These are phyloP conservation scores for Dictyostelium capitatum DNA, from an alignment of 78 protist species.

Conservation along the genomic window DNA sequence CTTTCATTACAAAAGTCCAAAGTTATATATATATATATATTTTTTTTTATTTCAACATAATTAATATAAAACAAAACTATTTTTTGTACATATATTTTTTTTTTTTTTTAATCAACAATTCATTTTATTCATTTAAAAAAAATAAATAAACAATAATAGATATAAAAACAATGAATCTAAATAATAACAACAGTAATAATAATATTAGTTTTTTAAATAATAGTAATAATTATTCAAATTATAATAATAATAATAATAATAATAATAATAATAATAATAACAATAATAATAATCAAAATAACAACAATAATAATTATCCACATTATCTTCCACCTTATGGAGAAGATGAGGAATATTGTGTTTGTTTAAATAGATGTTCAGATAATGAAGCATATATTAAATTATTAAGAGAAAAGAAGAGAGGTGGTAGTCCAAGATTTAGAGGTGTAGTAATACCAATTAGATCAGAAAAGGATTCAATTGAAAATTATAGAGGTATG, in stretches of 20 bases:
- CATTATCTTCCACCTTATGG: neutral
- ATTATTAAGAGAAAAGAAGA: slow-evolving; percentile 3
- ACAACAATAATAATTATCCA: neutral
- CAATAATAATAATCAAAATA: neutral
- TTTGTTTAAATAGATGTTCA: slow-evolving; percentile 35
- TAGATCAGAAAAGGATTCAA: slow-evolving; percentile 5
- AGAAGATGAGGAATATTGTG: neutral
- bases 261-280: neutral
- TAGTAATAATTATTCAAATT: neutral
- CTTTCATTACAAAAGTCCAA: slow-evolving; percentile 32
- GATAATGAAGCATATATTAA: slow-evolving; percentile 15
- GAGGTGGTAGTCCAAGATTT: neutral
- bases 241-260: neutral
- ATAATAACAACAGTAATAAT: neutral
- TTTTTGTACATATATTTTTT: neutral
- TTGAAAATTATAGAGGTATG: slow-evolving; percentile 14
- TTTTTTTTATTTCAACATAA: neutral
- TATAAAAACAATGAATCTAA: neutral
- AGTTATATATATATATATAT: neutral
- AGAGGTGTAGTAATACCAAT: neutral
- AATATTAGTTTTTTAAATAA: neutral
- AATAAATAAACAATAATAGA: neutral
- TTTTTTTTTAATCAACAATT: neutral
- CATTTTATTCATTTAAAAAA: neutral
- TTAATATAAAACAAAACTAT: too few species aligned